These are phyloP conservation scores for Phytophthora citrophthora DNA, from an alignment of 352 stramenopile genomes.

Conservation along the genomic window DNA sequence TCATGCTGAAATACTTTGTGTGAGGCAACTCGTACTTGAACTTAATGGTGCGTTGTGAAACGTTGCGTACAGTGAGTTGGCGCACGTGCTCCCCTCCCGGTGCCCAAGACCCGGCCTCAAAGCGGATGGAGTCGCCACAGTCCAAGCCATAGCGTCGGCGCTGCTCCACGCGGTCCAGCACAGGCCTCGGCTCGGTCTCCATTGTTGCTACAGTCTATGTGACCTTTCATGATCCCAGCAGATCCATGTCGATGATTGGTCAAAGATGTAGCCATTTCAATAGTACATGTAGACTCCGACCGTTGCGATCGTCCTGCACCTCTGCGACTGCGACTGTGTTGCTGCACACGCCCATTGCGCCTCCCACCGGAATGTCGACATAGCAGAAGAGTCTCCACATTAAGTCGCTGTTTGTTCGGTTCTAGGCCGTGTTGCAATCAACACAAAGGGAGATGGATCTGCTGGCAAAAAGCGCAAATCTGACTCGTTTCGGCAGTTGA, in stretches of 20 bases:
- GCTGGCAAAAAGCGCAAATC: conserved; percentile 2
- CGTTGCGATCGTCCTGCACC: too few species aligned
- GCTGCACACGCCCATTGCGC: too few species aligned
- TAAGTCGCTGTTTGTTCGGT: too few species aligned
- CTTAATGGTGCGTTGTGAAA: conserved; percentile 85
- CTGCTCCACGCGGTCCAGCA: conserved; percentile 80
- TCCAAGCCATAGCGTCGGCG: conserved; percentile 77
- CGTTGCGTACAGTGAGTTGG: conserved; percentile 92
- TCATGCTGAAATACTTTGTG: conserved; percentile 95
- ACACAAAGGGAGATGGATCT: too few species aligned
- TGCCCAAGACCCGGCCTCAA: conserved; percentile 87
- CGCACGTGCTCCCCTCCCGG: conserved; percentile 92
- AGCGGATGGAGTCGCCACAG: conserved; percentile 89
- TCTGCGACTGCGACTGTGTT: too few species aligned
- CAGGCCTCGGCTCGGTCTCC: conserved; percentile 27
- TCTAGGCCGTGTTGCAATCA: too few species aligned
- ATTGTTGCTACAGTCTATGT: conserved; percentile 8
- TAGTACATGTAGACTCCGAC: too few species aligned
- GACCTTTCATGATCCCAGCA: conserved; percentile 25
- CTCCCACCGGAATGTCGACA: too few species aligned
- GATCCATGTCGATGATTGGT: conserved; percentile 2
- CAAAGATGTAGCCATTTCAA: background rate
- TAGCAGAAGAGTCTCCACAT: too few species aligned
- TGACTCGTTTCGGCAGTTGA: conserved; percentile 31
- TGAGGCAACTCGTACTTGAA: conserved; percentile 94